phyloP scores from a whole-genome alignment of 2,329 filamentous ascomycete species.

The Penicillium sp. region DNA sequence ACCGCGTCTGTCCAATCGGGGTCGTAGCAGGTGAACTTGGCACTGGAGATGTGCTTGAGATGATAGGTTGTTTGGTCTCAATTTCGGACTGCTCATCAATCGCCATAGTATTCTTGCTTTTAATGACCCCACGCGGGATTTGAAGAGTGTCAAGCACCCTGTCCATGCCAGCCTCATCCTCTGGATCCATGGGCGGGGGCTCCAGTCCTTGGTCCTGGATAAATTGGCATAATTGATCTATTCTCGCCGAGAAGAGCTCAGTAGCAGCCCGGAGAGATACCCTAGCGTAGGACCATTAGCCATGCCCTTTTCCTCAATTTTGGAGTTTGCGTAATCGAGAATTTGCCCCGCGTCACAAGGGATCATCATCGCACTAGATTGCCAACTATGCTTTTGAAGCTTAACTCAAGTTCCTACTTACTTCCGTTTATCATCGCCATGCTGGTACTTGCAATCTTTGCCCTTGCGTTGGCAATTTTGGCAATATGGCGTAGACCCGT shows the following conservation, averaged over 20 bases:
- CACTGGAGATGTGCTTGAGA: conserved; percentile 8
- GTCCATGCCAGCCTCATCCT: conserved; percentile 40
- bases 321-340: neutral
- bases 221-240: conserved; percentile 42
- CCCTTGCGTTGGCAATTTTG: conserved; percentile 41
- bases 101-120: conserved; percentile 3
- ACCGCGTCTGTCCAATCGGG: conserved; percentile 11
- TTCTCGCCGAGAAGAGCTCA: conserved; percentile 38
- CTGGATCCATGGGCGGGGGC: conserved; percentile 40
- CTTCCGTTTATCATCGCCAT: conserved; percentile 43
- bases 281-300: conserved; percentile 17
- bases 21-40: conserved; percentile 14
- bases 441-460: conserved; percentile 41
- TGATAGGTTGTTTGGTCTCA: neutral
- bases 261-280: conserved; percentile 39
- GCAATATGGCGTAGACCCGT: conserved; percentile 39
- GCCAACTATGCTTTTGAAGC: neutral
- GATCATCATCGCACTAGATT: neutral
- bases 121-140: conserved; percentile 28
- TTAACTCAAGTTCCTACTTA: conserved; percentile 20
- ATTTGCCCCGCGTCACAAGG: neutral
- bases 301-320: neutral
- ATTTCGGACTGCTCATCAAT: neutral
- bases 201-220: conserved; percentile 44
- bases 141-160: conserved; percentile 40